Base-by-base conservation (phyloP, 1,139 yeast species). In the Sugiyamaella neomexicana region DNA sequence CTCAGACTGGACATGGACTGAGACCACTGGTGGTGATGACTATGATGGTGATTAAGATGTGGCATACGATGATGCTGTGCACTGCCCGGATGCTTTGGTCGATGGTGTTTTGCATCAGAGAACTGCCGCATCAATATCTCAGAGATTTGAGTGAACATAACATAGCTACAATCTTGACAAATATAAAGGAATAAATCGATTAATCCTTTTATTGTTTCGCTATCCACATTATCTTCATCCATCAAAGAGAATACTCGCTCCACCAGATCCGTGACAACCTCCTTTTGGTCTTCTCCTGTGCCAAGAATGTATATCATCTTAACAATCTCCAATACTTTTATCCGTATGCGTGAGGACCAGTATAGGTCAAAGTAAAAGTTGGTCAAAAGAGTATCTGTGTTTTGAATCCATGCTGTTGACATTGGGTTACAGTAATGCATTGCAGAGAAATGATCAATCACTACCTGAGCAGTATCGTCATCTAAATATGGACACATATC, bases 351-450 rank as follows among this genome's bases (percentile, higher is more conserved):
- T 0, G 72, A 55, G 1, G 70, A 65, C 59, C 70, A 65, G 2
- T 62, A 57, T 5, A 59, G 59, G 23, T 69, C 70, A 41, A 67
- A 68, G 63, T 75, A 83, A 62, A 83, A 84, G 23, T 72, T 70
- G 23, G 74, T 72, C 23, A 83, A 67, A 2, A 84, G 57, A n/a
- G 69, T 70, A 20, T 69, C 67, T 46, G 81, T 72, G 61, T 81
- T 80, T 1, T 72, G 74, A 46, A 71, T 69, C 88, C 90, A 85
- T 16, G 75, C 68, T 0, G 79, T 75, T 44, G 77, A 71, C n/a
- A 82, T 65, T 6, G 82, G 78, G 1, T 83, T 74, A 62, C 90
- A 84, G 25, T 77, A 62, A 51, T 77, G 76, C 53, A 78, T 80
- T n/a, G 76, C 74, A 1, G 71, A 69, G 64, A 80, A 84, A 62